These are phyloP conservation scores for Diaporthe vexans DNA, from an alignment of 2,329 filamentous ascomycete genomes.

Conservation along the genomic window DNA sequence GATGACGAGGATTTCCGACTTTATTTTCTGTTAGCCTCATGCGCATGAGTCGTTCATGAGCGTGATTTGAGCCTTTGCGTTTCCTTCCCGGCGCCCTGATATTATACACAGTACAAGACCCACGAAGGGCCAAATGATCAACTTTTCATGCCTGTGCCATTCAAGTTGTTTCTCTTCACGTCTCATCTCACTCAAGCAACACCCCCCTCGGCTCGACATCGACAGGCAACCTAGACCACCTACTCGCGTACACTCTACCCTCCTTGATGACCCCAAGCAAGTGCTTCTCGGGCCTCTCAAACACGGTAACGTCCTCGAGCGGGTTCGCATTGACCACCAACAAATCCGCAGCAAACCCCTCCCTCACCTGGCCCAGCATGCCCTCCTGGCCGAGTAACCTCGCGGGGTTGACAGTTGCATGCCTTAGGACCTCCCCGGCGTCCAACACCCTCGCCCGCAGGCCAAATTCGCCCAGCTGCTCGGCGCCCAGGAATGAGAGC, in stretches of 20 bases:
- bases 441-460: conserved; percentile 35
- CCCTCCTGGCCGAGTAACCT: conserved; percentile 58
- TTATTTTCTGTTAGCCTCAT: neutral
- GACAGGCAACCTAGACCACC: conserved; percentile 39
- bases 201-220: conserved; percentile 18
- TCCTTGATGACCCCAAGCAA: conserved; percentile 65
- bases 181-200: conserved; percentile 28
- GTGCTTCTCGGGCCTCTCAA: conserved; percentile 60
- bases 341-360: conserved; percentile 64
- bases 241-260: conserved; percentile 55
- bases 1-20: neutral
- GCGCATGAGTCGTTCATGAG: no score
- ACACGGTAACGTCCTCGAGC: conserved; percentile 62
- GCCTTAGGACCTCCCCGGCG: conserved; percentile 31
- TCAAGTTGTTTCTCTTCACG: neutral
- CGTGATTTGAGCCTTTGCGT: neutral
- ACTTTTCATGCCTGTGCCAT: neutral
- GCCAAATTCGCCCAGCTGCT: conserved; percentile 40
- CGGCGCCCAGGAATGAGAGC: conserved; percentile 39
- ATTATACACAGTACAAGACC: no score
- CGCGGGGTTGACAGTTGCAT: conserved; percentile 59
- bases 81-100: neutral
- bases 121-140: no score
- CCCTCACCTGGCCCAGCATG: conserved; percentile 59
- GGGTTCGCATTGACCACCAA: conserved; percentile 64